Base-by-base conservation (phyloP, 2,329 filamentous ascomycete species). In the Xylariaceae sp. region DNA sequence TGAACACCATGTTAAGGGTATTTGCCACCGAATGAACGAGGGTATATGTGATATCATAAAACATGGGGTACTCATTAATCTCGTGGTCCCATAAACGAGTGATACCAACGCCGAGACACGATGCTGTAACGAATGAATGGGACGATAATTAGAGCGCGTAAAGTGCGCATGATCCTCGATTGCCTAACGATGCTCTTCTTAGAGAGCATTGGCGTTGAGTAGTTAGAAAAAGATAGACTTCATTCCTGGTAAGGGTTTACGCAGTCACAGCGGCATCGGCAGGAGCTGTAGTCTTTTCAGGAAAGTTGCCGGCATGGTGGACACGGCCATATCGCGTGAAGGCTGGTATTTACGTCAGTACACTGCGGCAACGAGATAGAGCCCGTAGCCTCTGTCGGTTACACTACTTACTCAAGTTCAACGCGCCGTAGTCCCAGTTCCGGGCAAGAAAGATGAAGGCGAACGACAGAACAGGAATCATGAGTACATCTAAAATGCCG, bases 291-390 rank as follows among this genome's bases (percentile, higher is more conserved):
- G 64, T 52, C 71, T 81, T 81, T 69, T 81, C 78, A 40, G 77
- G 77, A 68, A 72, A 78, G 37, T 69, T 66, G n/a, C 74, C 75
- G 10, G 62, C 60, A 7, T 72, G 63, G n/a, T 66, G 62, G 18
- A 81, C 77, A 15, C 79, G 77, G 45, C 80, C 80, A 61, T 81
- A 80, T 65, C 82, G 80, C 18, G 79, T 83, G 59, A 83, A 83
- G 53, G 64, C 64, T 63, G 33, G 13, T 10, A 9, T n/a, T 15
- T n/a, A 24, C 26, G 16, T 57, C 46, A 57, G 40, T 16, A 4
- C 8, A 32, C 16, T 15, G 29, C 6, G 1, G 30, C 18, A 20
- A 23, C 9, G 4, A 13, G 4, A 6, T 15, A 30, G 24, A 9
- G 10, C 10, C 8, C 7, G 23, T 3, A 39, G 5, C 6, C 4